A percentile compares a stretch with the other conserved stretches of the same genome.
These are phyloP conservation scores for Actinomortierella ambigua DNA, from an alignment of 371 early-diverging fungal genomes.

Conservation along the genomic window DNA sequence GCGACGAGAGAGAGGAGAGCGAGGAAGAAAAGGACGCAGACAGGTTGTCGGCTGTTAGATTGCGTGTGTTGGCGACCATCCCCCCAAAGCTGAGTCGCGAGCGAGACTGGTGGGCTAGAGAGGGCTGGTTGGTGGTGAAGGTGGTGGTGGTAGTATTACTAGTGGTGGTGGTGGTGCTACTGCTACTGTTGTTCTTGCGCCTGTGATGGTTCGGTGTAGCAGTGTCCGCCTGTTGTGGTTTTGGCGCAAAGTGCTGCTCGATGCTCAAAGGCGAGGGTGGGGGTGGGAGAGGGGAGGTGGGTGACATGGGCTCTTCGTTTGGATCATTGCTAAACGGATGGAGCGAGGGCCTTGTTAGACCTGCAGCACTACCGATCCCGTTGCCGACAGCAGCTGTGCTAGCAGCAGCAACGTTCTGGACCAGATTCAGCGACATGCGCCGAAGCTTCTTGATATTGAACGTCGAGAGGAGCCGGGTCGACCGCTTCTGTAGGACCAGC, in stretches of 20 bases:
- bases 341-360: no score
- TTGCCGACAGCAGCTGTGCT: no score
- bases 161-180: constrained; percentile 7
- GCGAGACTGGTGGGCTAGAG: neutral
- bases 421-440: constrained; percentile 29
- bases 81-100: neutral
- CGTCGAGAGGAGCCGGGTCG: constrained; percentile 26
- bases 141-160: neutral
- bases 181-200: neutral
- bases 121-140: neutral
- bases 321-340: no score
- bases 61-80: no score
- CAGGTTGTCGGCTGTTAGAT: no score
- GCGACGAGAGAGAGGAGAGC: constrained; percentile 1
- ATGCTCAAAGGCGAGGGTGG: no score
- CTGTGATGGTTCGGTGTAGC: neutral
- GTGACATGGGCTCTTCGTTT: no score
- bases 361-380: no score
- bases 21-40: neutral
- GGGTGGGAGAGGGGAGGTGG: no score
- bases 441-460: constrained; percentile 43
- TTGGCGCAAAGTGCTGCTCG: neutral
- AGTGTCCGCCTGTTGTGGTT: neutral
- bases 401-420: constrained; percentile 14
- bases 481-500: constrained; percentile 39